Evolutionary conservation across 495 filamentous ascomycete species (phyloP).

Genomic region (Daldinia vernicosa): DNA sequence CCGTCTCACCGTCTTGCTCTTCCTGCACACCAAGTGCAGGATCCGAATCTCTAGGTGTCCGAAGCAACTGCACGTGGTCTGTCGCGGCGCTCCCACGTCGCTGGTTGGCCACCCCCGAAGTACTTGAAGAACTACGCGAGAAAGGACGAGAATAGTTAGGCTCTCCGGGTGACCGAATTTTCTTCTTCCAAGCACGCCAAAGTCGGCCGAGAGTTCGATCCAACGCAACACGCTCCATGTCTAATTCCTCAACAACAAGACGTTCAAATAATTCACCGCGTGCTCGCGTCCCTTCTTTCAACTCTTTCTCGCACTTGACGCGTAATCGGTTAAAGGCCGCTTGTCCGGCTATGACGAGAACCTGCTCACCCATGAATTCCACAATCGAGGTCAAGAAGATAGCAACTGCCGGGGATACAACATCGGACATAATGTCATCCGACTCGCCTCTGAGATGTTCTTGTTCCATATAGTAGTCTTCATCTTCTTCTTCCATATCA

Average conservation of each 20-base stretch:
- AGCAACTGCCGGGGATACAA: slow-evolving; percentile 89
- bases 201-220: slow-evolving; percentile 86
- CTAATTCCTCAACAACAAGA: slow-evolving; percentile 84
- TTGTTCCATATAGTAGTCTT: slow-evolving; percentile 81
- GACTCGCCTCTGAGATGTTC: slow-evolving; percentile 68
- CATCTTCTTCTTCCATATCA: slow-evolving; percentile 97
- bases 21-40: slow-evolving; percentile 20
- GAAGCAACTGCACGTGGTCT: slow-evolving; percentile 17
- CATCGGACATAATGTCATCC: slow-evolving; percentile 65
- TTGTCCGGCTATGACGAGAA: slow-evolving; percentile 85
- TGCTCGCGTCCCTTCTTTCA: slow-evolving; percentile 56
- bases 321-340: slow-evolving; percentile 79
- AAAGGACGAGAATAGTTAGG: slow-evolving; percentile 49
- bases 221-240: slow-evolving; percentile 92
- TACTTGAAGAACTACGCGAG: slow-evolving; percentile 51
- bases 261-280: slow-evolving; percentile 62
- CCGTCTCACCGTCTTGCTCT: slow-evolving; percentile 13
- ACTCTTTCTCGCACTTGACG: slow-evolving; percentile 59
- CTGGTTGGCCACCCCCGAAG: slow-evolving; percentile 40
- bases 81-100: slow-evolving; percentile 52
- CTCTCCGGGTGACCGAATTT: slow-evolving; percentile 64
- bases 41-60: slow-evolving; percentile 27
- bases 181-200: slow-evolving; percentile 96
- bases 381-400: slow-evolving; percentile 96
- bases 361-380: slow-evolving; percentile 93